Evolutionary conservation across 2,329 filamentous ascomycete species (phyloP).

Genomic region (Lasiodiplodia citricola): DNA sequence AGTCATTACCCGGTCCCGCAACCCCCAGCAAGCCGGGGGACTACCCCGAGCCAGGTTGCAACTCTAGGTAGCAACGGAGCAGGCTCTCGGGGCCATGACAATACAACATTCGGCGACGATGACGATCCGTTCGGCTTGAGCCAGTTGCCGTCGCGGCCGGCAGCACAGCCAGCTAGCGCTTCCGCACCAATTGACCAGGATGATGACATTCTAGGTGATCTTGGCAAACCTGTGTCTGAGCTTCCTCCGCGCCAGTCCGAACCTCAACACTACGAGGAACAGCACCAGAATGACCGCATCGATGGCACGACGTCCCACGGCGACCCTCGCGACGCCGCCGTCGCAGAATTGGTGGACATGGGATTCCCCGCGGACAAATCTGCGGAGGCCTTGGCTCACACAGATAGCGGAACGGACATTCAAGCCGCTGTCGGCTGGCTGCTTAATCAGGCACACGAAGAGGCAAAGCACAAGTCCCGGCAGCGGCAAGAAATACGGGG

Average conservation of each 20-base stretch:
- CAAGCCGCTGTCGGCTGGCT: conserved; percentile 89
- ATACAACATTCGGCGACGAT: conserved; percentile 57
- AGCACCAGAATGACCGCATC: not conserved
- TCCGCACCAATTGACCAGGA: conserved; percentile 37
- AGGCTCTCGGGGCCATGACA: conserved; percentile 30
- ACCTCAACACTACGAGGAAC: not conserved
- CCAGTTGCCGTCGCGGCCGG: conserved; percentile 58
- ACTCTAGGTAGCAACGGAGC: conserved; percentile 26
- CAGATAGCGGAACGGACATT: conserved; percentile 77
- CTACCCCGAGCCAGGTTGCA: conserved; percentile 6
- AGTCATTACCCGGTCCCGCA: conserved; percentile 61
- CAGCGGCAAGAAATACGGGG: conserved; percentile 38
- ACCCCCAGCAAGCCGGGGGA: conserved; percentile 37
- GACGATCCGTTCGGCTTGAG: conserved; percentile 85
- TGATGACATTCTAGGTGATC: conserved; percentile 66
- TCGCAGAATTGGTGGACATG: conserved; percentile 92
- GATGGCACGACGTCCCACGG: conserved; percentile 30
- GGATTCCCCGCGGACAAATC: conserved; percentile 88
- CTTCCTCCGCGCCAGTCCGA: conserved; percentile 45
- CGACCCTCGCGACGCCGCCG: conserved; percentile 73
- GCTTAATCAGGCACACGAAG: conserved; percentile 85
- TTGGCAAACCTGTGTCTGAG: conserved; percentile 64
- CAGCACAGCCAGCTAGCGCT: conserved; percentile 34
- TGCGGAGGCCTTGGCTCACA: conserved; percentile 78
- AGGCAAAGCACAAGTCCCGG: conserved; percentile 73